A percentile compares a stretch with the other conserved stretches of the same genome.
These are phyloP conservation scores for Sphagnurus paluster DNA, from an alignment of 1,284 basidiomycete genomes.

Conservation along the genomic window DNA sequence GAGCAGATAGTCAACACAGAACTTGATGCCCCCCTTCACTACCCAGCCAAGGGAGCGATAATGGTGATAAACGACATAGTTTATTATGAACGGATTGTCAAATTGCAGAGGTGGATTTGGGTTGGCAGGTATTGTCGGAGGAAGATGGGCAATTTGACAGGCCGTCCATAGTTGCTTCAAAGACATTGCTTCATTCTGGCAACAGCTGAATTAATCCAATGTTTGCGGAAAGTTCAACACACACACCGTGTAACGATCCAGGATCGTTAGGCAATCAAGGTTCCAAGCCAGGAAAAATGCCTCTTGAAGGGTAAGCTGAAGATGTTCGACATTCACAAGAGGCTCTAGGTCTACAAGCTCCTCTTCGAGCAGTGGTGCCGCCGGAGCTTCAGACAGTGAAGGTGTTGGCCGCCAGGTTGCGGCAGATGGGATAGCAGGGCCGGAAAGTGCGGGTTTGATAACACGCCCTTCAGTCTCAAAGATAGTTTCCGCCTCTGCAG, in stretches of 20 bases:
- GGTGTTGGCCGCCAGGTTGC: conserved; percentile 69
- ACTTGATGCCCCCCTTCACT: conserved; percentile 94
- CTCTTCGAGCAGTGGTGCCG: conserved; percentile 27
- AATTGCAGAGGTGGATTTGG: conserved; percentile 42
- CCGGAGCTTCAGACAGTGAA: conserved; percentile 14
- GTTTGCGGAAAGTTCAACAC: conserved; percentile 16
- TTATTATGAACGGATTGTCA: conserved; percentile 92
- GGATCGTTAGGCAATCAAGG: conserved; percentile 81
- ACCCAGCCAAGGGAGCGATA: conserved; percentile 99
- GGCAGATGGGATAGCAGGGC: conserved; percentile 67
- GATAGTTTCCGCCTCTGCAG: conserved; percentile 71
- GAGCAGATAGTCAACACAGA: conserved; percentile 92
- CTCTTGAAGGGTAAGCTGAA: conserved; percentile 90
- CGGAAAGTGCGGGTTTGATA: conserved; percentile 52
- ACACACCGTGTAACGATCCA: conserved; percentile 63
- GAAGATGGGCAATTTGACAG: conserved; percentile 51
- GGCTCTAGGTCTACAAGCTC: conserved; percentile 40
- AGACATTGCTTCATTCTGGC: conserved; percentile 52
- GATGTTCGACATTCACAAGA: conserved; percentile 80
- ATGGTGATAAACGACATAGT: conserved; percentile 93
- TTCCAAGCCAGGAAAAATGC: conserved; percentile 90
- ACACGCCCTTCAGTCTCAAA: conserved; percentile 69
- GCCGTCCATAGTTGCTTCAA: conserved; percentile 58
- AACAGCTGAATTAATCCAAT: not conserved
- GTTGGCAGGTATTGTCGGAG: conserved; percentile 29